Evolutionary conservation across 129 eudicot genomes (phyloP), one percentile per base, ranked within the genome.

Genomic region (Apium graveolens): DNA sequence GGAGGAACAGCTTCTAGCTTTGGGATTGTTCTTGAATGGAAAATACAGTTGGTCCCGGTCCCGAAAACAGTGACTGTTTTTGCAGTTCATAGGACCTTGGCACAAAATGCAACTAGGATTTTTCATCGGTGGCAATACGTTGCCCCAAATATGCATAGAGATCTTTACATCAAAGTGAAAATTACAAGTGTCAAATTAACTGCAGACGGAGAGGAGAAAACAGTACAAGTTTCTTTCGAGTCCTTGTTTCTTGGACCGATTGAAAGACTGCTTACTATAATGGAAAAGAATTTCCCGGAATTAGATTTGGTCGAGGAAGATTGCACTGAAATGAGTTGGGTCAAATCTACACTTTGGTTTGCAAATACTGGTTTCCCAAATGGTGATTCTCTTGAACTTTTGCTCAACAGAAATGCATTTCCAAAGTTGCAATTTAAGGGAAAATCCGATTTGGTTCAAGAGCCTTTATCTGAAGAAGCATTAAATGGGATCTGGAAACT

Each of bases 1-100:
- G 90, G 90, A 4, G 87, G 90, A 14, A 87, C 83, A 63, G 90
- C 84, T 29, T 81, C 84, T 7, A 85, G 84, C 70, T 87, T 82
- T 60, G 86, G 91, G 7, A 81, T 87, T 20, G 48, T 87, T 21
- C 53, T 74, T 44, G 80, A 49, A 5, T 83, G 86, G 86, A 42
- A 79, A 39, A 42, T 83, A 37, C 49, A 66, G 24, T 39, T 83
- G 46, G 83, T 83, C 9, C 44, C 37, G 4, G 86, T 83, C 12
- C 86, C 86, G 10, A 16, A 48, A 34, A 70, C 3, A 5, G 80
- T 83, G 11, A 79, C 86, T 24, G 51, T 76, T 2, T 79, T 83
- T 69, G 43, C 37, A 0, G 80, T 78, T 18, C 34, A 34, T 21
- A 78, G 62, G 65, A 80, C 75, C 16, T 27, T 76, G 74, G 77